Percentiles rank a stretch among this genome's conserved stretches.
Conservation (phyloP, 2,329 filamentous ascomycete genomes). For the Dendryphion nanum region DNA sequence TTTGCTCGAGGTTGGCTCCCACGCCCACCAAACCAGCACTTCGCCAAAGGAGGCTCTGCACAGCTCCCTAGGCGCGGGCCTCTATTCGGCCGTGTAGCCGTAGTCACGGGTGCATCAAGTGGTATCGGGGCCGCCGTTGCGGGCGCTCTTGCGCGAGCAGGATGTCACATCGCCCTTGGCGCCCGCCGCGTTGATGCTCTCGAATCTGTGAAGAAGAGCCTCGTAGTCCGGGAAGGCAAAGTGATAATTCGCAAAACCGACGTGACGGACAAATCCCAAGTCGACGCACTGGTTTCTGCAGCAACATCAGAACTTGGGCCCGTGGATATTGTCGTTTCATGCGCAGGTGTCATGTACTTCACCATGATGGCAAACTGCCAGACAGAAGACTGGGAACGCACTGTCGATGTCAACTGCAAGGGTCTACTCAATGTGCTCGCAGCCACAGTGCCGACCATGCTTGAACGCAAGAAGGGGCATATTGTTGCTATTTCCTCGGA, state of each 20-base stretch:
- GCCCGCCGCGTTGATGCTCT: conserved; percentile 69
- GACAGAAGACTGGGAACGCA: conserved; percentile 75
- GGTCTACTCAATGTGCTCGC: conserved; percentile 72
- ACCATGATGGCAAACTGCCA: conserved; percentile 80
- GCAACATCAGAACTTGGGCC: conserved; percentile 64
- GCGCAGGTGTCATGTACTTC: conserved; percentile 85
- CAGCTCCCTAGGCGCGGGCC: conserved; percentile 54
- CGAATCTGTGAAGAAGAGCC: conserved; percentile 62
- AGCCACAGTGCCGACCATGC: conserved; percentile 68
- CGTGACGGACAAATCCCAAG: conserved; percentile 65
- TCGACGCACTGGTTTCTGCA: conserved; percentile 63
- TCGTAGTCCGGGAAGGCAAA: conserved; percentile 60
- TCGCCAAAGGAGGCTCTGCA: conserved; percentile 45
- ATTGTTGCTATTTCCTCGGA: conserved; percentile 81
- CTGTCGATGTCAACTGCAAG: conserved; percentile 85
- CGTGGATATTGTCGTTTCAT: conserved; percentile 75
- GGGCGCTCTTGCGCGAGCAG: conserved; percentile 65
- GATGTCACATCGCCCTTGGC: conserved; percentile 69
- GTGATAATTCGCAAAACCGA: conserved; percentile 70
- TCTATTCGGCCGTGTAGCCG: conserved; percentile 66
- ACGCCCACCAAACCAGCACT: conserved; percentile 55
- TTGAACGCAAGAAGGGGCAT: conserved; percentile 66
- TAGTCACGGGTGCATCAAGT: conserved; percentile 77
- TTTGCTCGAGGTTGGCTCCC: conserved; percentile 76
- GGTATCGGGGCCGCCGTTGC: conserved; percentile 77